These are phyloP conservation scores for Podosphaera xanthii DNA, from an alignment of 2,329 filamentous ascomycete species.

Conservation along the genomic window DNA sequence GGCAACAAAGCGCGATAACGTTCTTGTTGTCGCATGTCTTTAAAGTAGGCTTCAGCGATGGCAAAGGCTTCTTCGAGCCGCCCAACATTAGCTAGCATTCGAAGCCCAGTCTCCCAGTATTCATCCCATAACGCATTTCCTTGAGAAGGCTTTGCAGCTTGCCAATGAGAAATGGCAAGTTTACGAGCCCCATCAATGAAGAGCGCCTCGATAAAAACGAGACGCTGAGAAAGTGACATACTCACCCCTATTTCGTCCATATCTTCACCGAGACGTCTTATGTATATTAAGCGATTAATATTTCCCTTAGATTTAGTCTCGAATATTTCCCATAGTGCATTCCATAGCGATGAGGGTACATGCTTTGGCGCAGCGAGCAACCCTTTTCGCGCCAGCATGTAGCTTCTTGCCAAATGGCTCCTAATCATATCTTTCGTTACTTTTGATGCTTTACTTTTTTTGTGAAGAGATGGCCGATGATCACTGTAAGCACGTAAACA, in stretches of 20 bases:
- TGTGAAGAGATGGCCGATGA: neutral
- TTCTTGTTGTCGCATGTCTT: slow-evolving; percentile 19
- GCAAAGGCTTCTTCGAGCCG: slow-evolving; percentile 35
- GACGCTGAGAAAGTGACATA: slow-evolving; percentile 32
- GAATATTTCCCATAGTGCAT: slow-evolving; percentile 40
- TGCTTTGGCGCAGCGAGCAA: slow-evolving; percentile 16
- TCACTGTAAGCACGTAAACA: neutral
- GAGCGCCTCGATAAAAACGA: slow-evolving; percentile 45
- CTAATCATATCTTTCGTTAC: slow-evolving; percentile 1
- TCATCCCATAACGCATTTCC: slow-evolving; percentile 9
- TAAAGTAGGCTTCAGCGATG: slow-evolving; percentile 30
- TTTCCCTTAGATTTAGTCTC: slow-evolving; percentile 23
- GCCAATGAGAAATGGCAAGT: slow-evolving; percentile 17
- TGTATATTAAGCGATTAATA: slow-evolving; percentile 33
- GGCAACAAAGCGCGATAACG: slow-evolving; percentile 37
- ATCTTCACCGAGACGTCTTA: slow-evolving; percentile 40
- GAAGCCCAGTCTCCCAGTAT: slow-evolving; percentile 43
- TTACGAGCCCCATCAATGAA: slow-evolving; percentile 35
- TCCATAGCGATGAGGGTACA: slow-evolving; percentile 38
- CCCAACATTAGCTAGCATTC: slow-evolving; percentile 35
- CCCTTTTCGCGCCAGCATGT: slow-evolving; percentile 2
- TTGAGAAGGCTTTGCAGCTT: slow-evolving; percentile 17
- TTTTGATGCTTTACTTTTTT: neutral
- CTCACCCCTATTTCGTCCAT: slow-evolving; percentile 34
- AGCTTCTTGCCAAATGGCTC: neutral